Evolutionary conservation across 2,329 filamentous ascomycete species (phyloP).

Genomic region (Cordyceps tenuipes): DNA sequence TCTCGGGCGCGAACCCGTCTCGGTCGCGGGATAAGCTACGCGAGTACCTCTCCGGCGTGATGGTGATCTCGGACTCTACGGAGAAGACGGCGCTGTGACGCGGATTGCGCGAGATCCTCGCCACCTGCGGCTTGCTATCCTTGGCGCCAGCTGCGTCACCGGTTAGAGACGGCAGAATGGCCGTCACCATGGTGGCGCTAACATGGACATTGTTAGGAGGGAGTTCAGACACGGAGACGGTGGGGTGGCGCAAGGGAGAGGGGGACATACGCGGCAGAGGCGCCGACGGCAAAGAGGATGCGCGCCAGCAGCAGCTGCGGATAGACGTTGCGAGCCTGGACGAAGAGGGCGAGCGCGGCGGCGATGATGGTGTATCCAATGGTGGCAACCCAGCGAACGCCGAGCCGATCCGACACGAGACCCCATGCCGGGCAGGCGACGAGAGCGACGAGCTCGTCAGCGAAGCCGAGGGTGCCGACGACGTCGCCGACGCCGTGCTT

Average conservation of each 20-base stretch:
- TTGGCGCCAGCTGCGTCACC: conserved; percentile 34
- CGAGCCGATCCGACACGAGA: conserved; percentile 65
- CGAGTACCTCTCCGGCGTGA: conserved; percentile 57
- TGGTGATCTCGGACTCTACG: conserved; percentile 65
- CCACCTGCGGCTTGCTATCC: conserved; percentile 19
- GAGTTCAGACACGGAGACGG: background rate
- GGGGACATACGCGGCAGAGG: conserved; percentile 65
- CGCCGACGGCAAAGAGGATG: conserved; percentile 82
- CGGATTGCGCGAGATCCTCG: conserved; percentile 31
- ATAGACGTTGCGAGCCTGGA: conserved; percentile 80
- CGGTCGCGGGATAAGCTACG: conserved; percentile 26
- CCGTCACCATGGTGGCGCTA: conserved; percentile 90
- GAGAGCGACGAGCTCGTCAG: conserved; percentile 73
- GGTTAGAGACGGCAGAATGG: conserved; percentile 69
- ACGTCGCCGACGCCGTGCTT: conserved; percentile 67
- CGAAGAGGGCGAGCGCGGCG: conserved; percentile 66
- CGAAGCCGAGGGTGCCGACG: conserved; percentile 77
- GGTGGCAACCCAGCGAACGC: conserved; percentile 64
- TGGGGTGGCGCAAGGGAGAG: background rate
- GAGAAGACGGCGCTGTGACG: conserved; percentile 57
- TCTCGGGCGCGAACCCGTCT: conserved; percentile 14
- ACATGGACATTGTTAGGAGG: background rate
- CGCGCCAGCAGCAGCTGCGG: conserved; percentile 79
- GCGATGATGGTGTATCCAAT: conserved; percentile 78
- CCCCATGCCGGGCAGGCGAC: conserved; percentile 77